Evolutionary conservation across 495 filamentous ascomycete species (phyloP).

Genomic region (Umbilicaria muhlenbergii): DNA sequence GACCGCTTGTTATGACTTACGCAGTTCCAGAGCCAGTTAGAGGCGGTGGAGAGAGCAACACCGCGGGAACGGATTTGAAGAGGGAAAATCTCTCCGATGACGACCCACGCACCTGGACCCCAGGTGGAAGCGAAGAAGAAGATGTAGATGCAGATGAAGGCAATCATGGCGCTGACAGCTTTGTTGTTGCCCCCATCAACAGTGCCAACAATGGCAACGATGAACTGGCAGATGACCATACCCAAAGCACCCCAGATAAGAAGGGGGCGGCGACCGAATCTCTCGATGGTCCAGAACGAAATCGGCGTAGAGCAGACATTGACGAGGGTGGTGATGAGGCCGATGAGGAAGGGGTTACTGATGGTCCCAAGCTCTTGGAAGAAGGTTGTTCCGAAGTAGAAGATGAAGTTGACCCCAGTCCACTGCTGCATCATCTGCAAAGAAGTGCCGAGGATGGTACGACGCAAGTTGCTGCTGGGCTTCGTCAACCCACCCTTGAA

Average conservation of each 20-base stretch:
- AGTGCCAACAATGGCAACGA: slow-evolving; percentile 48
- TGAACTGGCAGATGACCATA: slow-evolving; percentile 55
- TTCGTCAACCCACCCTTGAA: slow-evolving; percentile 43
- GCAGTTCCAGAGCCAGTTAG: slow-evolving; percentile 73
- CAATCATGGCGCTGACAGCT: slow-evolving; percentile 38
- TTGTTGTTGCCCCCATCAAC: slow-evolving; percentile 26
- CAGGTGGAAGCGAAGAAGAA: slow-evolving; percentile 70
- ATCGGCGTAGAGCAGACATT: slow-evolving; percentile 62
- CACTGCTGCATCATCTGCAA: slow-evolving; percentile 64
- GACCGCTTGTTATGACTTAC: slow-evolving; percentile 4
- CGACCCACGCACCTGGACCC: slow-evolving; percentile 67
- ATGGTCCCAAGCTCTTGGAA: slow-evolving; percentile 45
- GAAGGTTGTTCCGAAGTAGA: slow-evolving; percentile 58
- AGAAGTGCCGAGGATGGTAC: slow-evolving; percentile 48
- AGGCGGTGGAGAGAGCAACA: slow-evolving; percentile 59
- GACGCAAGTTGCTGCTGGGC: slow-evolving; percentile 40
- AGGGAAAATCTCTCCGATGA: slow-evolving; percentile 72
- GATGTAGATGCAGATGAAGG: slow-evolving; percentile 74
- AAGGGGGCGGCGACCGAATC: slow-evolving; percentile 51
- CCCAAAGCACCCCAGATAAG: slow-evolving; percentile 53
- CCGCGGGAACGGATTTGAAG: slow-evolving; percentile 63
- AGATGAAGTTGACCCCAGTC: slow-evolving; percentile 28
- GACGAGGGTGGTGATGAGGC: slow-evolving; percentile 56
- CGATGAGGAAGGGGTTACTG: slow-evolving; percentile 49
- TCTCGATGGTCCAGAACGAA: slow-evolving; percentile 54